Percentiles rank a stretch among this genome's conserved stretches.
Evolutionary conservation across 2,329 filamentous ascomycete genomes (phyloP).

Genomic region (Dactylella cylindrospora): DNA sequence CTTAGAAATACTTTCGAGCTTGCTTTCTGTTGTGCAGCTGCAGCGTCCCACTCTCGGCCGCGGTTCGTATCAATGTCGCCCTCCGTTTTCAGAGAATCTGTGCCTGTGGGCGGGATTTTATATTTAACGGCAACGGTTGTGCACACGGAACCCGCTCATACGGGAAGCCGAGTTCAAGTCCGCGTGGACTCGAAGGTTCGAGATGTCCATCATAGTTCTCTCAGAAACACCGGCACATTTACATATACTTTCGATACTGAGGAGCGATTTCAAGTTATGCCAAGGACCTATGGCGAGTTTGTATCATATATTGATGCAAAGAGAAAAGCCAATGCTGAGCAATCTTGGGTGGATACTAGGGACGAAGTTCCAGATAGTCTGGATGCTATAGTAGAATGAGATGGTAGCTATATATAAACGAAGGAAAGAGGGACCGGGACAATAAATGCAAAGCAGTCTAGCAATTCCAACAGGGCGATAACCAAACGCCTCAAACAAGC

Average conservation of each 20-base stretch:
- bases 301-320: constrained; percentile 56
- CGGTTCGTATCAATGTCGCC: constrained; percentile 73
- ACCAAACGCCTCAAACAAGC: no score
- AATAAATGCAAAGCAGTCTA: neutral
- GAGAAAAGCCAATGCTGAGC: constrained; percentile 50
- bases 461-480: neutral
- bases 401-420: neutral
- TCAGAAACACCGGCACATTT: constrained; percentile 71
- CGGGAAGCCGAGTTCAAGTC: constrained; percentile 65
- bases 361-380: constrained; percentile 39
- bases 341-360: constrained; percentile 26
- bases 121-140: constrained; percentile 72
- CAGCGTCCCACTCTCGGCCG: constrained; percentile 68
- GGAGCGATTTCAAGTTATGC: constrained; percentile 66
- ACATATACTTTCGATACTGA: constrained; percentile 73
- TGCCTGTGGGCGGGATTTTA: constrained; percentile 72
- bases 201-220: constrained; percentile 69
- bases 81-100: constrained; percentile 72
- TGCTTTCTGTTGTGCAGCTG: constrained; percentile 72
- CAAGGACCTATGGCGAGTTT: constrained; percentile 56
- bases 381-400: constrained; percentile 35
- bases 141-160: constrained; percentile 65
- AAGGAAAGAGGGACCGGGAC: neutral
- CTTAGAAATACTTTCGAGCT: constrained; percentile 75
- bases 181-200: constrained; percentile 71